These are phyloP conservation scores for Uromyces viciae-fabae DNA, from an alignment of 1,284 basidiomycete genomes.

Conservation along the genomic window DNA sequence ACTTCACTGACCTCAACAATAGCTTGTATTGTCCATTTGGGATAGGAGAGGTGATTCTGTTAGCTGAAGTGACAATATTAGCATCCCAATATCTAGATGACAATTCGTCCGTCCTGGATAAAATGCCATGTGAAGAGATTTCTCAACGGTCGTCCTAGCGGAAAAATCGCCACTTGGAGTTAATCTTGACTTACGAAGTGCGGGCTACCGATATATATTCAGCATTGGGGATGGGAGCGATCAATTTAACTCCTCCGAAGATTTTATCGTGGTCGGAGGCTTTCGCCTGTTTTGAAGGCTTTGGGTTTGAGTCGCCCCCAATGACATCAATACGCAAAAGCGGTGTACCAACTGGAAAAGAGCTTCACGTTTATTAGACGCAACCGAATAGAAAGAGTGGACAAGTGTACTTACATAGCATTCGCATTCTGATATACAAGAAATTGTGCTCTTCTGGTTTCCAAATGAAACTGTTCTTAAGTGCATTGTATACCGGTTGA, in stretches of 20 bases:
- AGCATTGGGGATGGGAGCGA: neutral
- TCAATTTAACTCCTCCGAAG: neutral
- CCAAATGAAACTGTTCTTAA: neutral
- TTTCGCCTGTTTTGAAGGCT: neutral
- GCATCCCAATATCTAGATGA: neutral
- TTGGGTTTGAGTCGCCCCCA: neutral
- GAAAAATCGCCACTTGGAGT: neutral
- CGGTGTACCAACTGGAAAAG: neutral
- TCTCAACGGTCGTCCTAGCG: neutral
- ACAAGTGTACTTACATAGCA: neutral
- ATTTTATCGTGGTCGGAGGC: neutral
- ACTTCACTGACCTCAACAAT: neutral
- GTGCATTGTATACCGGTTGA: neutral
- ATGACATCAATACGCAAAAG: slow-evolving; percentile 7
- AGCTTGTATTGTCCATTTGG: slow-evolving; percentile 10
- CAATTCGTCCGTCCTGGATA: neutral
- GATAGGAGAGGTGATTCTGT: neutral
- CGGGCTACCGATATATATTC: neutral
- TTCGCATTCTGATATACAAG: neutral
- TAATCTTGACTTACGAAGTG: slow-evolving; percentile 16
- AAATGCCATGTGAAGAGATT: neutral
- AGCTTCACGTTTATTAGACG: neutral
- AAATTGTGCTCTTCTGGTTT: neutral
- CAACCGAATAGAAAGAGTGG: neutral
- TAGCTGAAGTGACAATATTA: neutral